phyloP scores from a whole-genome alignment of 805 yeast species.

The Candida sphagnicola region DNA sequence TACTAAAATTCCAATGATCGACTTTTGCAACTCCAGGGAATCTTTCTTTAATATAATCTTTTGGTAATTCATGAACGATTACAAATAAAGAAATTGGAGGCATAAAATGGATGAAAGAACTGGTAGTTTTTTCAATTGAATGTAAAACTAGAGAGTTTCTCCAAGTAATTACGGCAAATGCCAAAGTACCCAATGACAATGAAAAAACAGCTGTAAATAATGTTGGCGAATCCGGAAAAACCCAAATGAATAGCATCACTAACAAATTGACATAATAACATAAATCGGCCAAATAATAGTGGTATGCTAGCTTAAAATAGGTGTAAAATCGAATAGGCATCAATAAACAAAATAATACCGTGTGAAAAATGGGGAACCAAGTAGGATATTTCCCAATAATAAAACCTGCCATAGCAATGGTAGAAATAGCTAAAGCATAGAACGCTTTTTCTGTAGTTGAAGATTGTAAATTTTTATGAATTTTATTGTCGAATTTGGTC shows the following conservation, averaged over 20 bases:
- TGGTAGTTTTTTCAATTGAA: conserved; percentile 86
- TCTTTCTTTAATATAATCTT: conserved; percentile 48
- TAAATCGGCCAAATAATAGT: conserved; percentile 85
- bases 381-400: conserved; percentile 75
- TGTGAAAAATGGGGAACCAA: conserved; percentile 72
- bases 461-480: conserved; percentile 30
- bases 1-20: conserved; percentile 61
- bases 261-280: conserved; percentile 86
- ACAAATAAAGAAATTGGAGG: conserved; percentile 89
- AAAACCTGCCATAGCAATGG: conserved; percentile 68
- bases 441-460: conserved; percentile 65
- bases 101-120: conserved; percentile 83
- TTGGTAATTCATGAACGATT: conserved; percentile 71
- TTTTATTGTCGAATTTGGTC: conserved; percentile 31
- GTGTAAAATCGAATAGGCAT: conserved; percentile 85
- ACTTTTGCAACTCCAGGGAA: conserved; percentile 79
- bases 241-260: conserved; percentile 73
- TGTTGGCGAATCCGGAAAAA: conserved; percentile 67
- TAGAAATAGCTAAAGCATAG: conserved; percentile 67
- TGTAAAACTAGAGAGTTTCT: conserved; percentile 89
- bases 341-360: conserved; percentile 53
- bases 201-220: conserved; percentile 83
- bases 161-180: conserved; percentile 96
- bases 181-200: conserved; percentile 80
- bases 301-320: conserved; percentile 74